Evolutionary conservation across 2,329 filamentous ascomycete species (phyloP).

Genomic region (Alternaria sp.): DNA sequence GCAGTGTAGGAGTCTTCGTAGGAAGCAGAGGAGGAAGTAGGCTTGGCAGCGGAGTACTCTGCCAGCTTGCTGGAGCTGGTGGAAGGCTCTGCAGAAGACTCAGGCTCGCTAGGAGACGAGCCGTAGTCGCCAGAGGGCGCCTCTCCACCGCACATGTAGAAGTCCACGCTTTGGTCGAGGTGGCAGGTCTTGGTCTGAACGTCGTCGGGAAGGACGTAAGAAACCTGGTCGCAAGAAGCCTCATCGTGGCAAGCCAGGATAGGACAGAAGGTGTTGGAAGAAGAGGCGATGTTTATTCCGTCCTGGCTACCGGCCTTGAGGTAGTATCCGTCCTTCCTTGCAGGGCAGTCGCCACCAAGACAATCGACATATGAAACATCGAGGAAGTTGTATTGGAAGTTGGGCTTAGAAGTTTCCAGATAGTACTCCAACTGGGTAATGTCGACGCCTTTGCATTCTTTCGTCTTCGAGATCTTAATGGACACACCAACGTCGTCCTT

Average conservation of each 20-base stretch:
- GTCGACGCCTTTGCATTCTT: constrained; percentile 35
- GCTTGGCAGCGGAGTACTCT: constrained; percentile 10
- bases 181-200: constrained; percentile 43
- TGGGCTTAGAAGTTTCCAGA: no score
- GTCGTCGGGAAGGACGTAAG: constrained; percentile 44
- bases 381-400: constrained; percentile 39
- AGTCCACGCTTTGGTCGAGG: constrained; percentile 31
- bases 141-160: constrained; percentile 45
- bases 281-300: constrained; percentile 21
- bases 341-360: constrained; percentile 36
- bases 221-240: constrained; percentile 32
- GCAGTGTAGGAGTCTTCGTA: constrained; percentile 13
- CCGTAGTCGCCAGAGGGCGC: constrained; percentile 28
- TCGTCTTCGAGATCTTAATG: constrained; percentile 48
- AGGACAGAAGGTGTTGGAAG: constrained; percentile 42
- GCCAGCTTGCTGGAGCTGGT: neutral
- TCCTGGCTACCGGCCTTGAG: constrained; percentile 31
- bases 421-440: constrained; percentile 49
- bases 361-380: constrained; percentile 51
- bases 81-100: constrained; percentile 8
- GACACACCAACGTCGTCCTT: constrained; percentile 37
- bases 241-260: constrained; percentile 33
- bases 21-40: constrained; percentile 16
- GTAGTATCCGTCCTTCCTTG: constrained; percentile 43
- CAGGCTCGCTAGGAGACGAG: constrained; percentile 9